Evolutionary conservation across 306 rosid genomes (phyloP).

Genomic region (Fagus crenata): DNA sequence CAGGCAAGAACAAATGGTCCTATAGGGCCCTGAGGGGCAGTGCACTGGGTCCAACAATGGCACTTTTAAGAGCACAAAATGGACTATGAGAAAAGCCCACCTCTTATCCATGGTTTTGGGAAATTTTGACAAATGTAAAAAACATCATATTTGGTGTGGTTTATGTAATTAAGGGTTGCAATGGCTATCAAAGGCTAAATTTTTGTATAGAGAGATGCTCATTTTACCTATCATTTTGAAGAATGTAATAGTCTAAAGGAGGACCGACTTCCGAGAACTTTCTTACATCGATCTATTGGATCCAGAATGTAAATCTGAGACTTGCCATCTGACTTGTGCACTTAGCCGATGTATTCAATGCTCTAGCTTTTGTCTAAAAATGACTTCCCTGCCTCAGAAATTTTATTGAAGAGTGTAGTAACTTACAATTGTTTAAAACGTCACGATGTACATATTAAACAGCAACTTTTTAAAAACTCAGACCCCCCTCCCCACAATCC

Average conservation of each 20-base stretch:
- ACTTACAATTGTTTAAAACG: no score
- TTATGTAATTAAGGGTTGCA: background rate
- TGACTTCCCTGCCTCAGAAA: background rate
- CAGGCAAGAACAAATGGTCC: constrained; percentile 63
- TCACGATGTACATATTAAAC: background rate
- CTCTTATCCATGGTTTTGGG: background rate
- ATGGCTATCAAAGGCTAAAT: background rate
- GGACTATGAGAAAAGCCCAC: constrained; percentile 44
- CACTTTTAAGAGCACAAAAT: constrained; percentile 60
- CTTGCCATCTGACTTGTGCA: background rate
- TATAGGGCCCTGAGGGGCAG: constrained; percentile 69
- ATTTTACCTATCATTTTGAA: background rate
- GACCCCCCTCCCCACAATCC: no score
- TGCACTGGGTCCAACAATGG: constrained; percentile 87
- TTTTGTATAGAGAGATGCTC: background rate
- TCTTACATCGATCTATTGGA: background rate
- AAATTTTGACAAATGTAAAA: constrained; percentile 4
- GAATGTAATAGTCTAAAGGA: background rate
- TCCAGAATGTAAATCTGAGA: background rate
- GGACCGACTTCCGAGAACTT: background rate
- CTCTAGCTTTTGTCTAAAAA: background rate
- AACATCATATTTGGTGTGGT: background rate
- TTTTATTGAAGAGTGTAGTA: background rate
- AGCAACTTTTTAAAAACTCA: background rate
- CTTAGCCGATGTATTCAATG: background rate